These are phyloP conservation scores for Domatiomyces catenatus DNA, from an alignment of 2,329 filamentous ascomycete genomes.

Conservation along the genomic window DNA sequence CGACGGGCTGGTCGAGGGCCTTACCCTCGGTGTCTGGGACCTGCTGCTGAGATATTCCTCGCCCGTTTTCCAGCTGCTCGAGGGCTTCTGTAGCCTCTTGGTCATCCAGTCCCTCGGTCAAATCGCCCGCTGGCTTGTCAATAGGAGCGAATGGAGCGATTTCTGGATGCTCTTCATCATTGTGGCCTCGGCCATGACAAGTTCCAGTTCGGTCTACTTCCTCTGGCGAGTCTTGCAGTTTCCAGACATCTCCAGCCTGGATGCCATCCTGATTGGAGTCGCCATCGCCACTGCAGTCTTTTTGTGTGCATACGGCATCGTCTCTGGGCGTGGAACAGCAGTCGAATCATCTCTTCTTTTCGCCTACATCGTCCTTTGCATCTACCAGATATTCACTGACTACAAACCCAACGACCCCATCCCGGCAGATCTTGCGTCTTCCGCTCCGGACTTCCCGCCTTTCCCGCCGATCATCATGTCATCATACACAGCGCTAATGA, in stretches of 20 bases:
- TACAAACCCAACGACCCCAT: slow-evolving; percentile 67
- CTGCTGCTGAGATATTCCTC: slow-evolving; percentile 77
- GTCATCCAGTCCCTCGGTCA: slow-evolving; percentile 92
- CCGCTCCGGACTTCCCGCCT: slow-evolving; percentile 73
- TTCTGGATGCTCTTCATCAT: slow-evolving; percentile 92
- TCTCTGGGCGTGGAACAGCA: slow-evolving; percentile 82
- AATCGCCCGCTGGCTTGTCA: slow-evolving; percentile 88
- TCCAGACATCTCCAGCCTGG: slow-evolving; percentile 79
- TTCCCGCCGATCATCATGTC: slow-evolving; percentile 96
- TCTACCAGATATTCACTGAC: slow-evolving; percentile 98
- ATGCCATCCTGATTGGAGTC: slow-evolving; percentile 82
- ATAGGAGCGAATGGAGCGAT: slow-evolving; percentile 72
- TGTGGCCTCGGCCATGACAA: slow-evolving; percentile 74
- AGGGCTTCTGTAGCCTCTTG: slow-evolving; percentile 90
- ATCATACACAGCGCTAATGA: slow-evolving; percentile 81
- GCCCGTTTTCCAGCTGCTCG: slow-evolving; percentile 81
- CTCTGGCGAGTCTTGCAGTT: slow-evolving; percentile 90
- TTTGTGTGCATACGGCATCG: slow-evolving; percentile 83
- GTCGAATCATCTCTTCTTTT: slow-evolving; percentile 92
- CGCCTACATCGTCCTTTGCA: slow-evolving; percentile 93
- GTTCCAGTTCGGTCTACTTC: slow-evolving; percentile 89
- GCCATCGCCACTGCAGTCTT: slow-evolving; percentile 87
- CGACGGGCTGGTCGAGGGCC: slow-evolving; percentile 62
- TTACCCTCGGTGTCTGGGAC: slow-evolving; percentile 77
- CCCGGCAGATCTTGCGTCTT: slow-evolving; percentile 30